Percentiles rank a stretch among this genome's conserved stretches.
phyloP scores from a whole-genome alignment of 1,284 basidiomycete genomes.

The Cutaneotrichosporon sp. region DNA sequence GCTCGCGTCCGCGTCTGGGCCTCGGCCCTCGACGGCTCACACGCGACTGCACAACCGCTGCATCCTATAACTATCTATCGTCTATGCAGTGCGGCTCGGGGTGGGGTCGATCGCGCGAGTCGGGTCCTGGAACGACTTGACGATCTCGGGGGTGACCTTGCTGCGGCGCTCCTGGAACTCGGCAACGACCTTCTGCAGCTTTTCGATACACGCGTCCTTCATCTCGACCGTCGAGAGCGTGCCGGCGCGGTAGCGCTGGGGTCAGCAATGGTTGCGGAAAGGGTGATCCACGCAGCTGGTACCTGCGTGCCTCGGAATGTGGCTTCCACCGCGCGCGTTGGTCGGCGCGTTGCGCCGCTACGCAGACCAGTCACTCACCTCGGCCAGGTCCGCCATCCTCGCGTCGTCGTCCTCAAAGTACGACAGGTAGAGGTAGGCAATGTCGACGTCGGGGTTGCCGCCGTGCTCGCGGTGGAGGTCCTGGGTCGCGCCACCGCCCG shows the following conservation, averaged over 20 bases:
- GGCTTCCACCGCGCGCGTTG: neutral
- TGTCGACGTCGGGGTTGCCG: constrained; percentile 93
- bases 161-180: constrained; percentile 91
- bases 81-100: constrained; percentile 15
- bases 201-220: constrained; percentile 84
- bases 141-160: constrained; percentile 74
- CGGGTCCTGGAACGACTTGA: constrained; percentile 81
- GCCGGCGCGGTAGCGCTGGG: constrained; percentile 86
- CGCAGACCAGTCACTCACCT: constrained; percentile 61
- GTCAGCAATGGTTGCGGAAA: neutral
- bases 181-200: constrained; percentile 80
- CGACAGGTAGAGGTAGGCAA: constrained; percentile 92
- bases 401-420: constrained; percentile 97
- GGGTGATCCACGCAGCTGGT: neutral
- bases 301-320: neutral
- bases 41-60: neutral
- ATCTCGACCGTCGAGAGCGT: constrained; percentile 86
- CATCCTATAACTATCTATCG: neutral
- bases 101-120: constrained; percentile 72
- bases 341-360: neutral
- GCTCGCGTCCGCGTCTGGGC: too few species aligned
- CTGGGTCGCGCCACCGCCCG: constrained; percentile 83
- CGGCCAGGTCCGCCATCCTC: constrained; percentile 73
- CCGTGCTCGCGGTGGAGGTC: constrained; percentile 89
- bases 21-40: too few species aligned